These are phyloP conservation scores for Suillus alpinus DNA, from an alignment of 768 basidiomycete genomes.

Conservation along the genomic window DNA sequence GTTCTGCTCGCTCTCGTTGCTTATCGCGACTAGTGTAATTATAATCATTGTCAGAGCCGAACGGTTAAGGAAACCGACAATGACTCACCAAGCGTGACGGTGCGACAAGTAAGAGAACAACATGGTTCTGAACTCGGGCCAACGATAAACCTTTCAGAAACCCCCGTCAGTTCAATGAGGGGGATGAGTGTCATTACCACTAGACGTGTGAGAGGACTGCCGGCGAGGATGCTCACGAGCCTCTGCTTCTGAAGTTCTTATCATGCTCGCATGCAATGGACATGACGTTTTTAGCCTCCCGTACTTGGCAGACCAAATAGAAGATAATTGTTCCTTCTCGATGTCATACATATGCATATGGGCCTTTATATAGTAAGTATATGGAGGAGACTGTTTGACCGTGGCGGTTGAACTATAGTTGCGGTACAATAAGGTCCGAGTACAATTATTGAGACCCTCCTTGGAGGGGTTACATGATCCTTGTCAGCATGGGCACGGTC, in stretches of 20 bases:
- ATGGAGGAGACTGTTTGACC: no score
- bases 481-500: no score
- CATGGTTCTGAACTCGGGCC: conserved; percentile 12
- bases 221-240: background rate
- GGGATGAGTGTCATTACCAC: no score
- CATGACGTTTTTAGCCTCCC: background rate
- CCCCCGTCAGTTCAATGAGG: background rate
- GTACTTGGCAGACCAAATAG: no score
- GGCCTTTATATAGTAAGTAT: no score
- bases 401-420: no score
- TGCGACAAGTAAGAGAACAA: conserved; percentile 38
- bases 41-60: background rate
- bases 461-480: no score
- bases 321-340: no score
- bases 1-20: conserved; percentile 30
- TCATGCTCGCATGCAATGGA: background rate
- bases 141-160: background rate
- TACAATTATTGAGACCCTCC: no score
- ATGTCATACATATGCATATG: no score
- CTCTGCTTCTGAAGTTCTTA: background rate
- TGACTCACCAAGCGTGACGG: conserved; percentile 33
- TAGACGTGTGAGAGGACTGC: background rate
- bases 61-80: background rate
- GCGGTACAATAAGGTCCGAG: no score
- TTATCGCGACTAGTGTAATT: conserved; percentile 26